Evolutionary conservation across 2,329 filamentous ascomycete genomes (phyloP).

Genomic region (Anisogramma anomala): DNA sequence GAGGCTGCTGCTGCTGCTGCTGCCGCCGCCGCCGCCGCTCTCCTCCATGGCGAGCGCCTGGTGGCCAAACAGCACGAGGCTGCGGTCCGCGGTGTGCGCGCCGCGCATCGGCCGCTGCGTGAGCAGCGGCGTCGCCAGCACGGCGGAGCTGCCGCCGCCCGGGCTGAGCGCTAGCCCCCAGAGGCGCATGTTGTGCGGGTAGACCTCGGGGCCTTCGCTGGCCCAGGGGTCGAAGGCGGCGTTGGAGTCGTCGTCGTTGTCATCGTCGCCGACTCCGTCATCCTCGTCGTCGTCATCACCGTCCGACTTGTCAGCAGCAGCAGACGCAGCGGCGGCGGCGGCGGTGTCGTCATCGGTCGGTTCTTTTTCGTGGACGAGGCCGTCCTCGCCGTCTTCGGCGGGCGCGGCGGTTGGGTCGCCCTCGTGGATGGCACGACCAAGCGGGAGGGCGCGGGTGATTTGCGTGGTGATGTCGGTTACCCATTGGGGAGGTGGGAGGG

Average conservation of each 20-base stretch:
- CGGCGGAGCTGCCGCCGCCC: slow-evolving; percentile 38
- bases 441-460: slow-evolving; percentile 32
- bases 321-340: slow-evolving; percentile 2
- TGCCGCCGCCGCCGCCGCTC: not conserved
- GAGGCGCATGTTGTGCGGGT: slow-evolving; percentile 38
- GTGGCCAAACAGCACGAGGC: slow-evolving; percentile 27
- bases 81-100: slow-evolving; percentile 26
- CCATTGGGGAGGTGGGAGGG: slow-evolving; percentile 30
- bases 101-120: slow-evolving; percentile 36
- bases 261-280: slow-evolving; percentile 18
- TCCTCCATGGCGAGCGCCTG: too few relatives aligned
- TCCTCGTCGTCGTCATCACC: slow-evolving; percentile 18
- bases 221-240: slow-evolving; percentile 21
- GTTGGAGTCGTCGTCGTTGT: slow-evolving; percentile 23
- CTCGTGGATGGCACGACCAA: slow-evolving; percentile 31
- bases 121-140: slow-evolving; percentile 37
- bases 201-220: slow-evolving; percentile 28
- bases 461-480: slow-evolving; percentile 34
- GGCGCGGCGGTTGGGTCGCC: slow-evolving; percentile 24
- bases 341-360: slow-evolving; percentile 23
- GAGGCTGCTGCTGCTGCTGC: not conserved
- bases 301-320: slow-evolving; percentile 9
- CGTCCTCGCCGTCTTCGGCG: slow-evolving; percentile 20
- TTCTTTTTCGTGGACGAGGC: slow-evolving; percentile 19
- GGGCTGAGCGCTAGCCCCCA: slow-evolving; percentile 43